Conservation (phyloP, 2,329 filamentous ascomycete genomes). For the Raffaelea deltoideospora region DNA sequence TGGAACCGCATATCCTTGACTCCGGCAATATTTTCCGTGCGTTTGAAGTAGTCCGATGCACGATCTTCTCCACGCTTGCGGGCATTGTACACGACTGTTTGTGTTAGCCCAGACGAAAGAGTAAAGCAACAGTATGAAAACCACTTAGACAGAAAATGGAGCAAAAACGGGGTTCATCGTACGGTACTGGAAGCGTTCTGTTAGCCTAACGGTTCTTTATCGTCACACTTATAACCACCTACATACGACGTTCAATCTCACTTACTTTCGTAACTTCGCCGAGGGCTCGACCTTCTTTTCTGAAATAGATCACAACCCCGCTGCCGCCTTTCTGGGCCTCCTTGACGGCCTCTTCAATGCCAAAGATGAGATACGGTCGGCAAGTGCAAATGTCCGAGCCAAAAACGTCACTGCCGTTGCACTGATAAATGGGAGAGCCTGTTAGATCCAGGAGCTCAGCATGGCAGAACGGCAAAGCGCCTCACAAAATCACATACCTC, state of each 20-base stretch:
- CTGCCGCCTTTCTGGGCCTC: constrained; percentile 89
- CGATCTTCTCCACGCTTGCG: constrained; percentile 64
- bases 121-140: not conserved
- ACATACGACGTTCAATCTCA: not conserved
- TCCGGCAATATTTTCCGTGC: constrained; percentile 96
- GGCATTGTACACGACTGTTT: constrained; percentile 56
- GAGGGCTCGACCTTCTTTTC: constrained; percentile 87
- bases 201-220: not conserved
- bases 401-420: constrained; percentile 95
- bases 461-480: not conserved
- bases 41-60: constrained; percentile 86
- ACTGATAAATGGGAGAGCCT: constrained; percentile 23
- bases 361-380: constrained; percentile 87
- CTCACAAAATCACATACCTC: constrained; percentile 27
- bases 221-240: too few species aligned
- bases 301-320: constrained; percentile 95
- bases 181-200: constrained; percentile 7
- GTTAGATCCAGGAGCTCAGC: not conserved
- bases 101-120: constrained; percentile 8
- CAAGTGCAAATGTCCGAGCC: constrained; percentile 97
- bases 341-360: constrained; percentile 93
- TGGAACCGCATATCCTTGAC: constrained; percentile 98
- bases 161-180: constrained; percentile 1
- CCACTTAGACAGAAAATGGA: not conserved
- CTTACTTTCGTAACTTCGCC: constrained; percentile 91